Conservation (phyloP, 805 yeast species). For the Candida montana region DNA sequence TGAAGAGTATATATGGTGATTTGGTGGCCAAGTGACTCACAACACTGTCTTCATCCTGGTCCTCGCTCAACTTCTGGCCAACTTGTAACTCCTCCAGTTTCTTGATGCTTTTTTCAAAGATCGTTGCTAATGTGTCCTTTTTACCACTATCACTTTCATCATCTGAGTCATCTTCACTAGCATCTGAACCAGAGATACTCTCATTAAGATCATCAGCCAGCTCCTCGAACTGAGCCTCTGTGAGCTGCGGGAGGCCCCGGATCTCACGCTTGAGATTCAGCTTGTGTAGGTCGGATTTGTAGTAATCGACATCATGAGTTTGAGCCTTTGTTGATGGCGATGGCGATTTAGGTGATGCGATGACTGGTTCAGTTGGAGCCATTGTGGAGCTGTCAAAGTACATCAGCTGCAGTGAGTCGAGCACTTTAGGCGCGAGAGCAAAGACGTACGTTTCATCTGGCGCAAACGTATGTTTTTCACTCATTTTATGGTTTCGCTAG, state of each 20-base stretch:
- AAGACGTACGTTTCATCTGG: conserved; percentile 44
- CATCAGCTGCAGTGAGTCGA: conserved; percentile 44
- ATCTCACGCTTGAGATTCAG: conserved; percentile 53
- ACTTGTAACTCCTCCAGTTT: conserved; percentile 17
- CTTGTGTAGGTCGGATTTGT: conserved; percentile 53
- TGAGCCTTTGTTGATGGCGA: conserved; percentile 1
- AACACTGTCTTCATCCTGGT: conserved; percentile 28
- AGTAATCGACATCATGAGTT: conserved; percentile 36
- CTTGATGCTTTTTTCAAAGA: conserved; percentile 19
- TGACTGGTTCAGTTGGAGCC: too few relatives aligned
- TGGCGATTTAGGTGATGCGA: too few relatives aligned
- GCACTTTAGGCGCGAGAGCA: conserved; percentile 34
- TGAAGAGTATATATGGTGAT: conserved; percentile 62
- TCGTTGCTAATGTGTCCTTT: conserved; percentile 17
- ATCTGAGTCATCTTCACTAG: conserved; percentile 23
- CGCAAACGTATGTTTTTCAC: too few relatives aligned
- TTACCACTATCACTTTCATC: conserved; percentile 17
- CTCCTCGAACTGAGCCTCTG: conserved; percentile 55
- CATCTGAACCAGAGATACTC: conserved; percentile 56
- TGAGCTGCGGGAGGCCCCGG: conserved; percentile 39
- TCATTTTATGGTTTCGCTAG: too few relatives aligned
- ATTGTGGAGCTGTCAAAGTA: conserved; percentile 49
- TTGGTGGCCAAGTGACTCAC: conserved; percentile 57
- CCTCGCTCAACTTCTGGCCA: conserved; percentile 6
- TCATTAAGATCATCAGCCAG: conserved; percentile 46